Conservation (phyloP, 352 stramenopile genomes). For the Pythium apleroticum region DNA sequence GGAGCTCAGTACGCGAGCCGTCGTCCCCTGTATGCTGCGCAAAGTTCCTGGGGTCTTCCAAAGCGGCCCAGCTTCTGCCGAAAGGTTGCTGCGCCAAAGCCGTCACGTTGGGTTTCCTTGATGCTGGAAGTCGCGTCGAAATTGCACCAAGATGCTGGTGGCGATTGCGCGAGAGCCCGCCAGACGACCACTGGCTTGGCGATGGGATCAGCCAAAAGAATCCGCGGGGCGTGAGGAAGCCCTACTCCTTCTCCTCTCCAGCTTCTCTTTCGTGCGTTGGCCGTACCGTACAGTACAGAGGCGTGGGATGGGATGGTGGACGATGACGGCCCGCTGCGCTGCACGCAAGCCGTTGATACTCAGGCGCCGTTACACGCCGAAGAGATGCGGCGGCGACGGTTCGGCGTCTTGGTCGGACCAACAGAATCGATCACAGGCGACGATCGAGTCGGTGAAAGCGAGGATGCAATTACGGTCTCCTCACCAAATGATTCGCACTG, state of each 20-base stretch:
- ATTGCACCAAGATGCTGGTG: not conserved
- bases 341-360: not conserved
- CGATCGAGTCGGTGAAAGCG: not conserved
- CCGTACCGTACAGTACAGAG: too few species aligned
- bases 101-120: not conserved
- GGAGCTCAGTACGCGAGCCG: not conserved
- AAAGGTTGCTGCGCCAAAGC: not conserved
- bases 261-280: not conserved
- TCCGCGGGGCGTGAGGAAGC: not conserved
- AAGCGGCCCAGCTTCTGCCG: not conserved
- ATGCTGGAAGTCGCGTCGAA: not conserved
- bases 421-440: not conserved
- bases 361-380: not conserved
- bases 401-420: slow-evolving; percentile 2
- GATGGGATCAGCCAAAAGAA: slow-evolving; percentile 1
- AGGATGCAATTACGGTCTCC: not conserved
- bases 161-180: not conserved
- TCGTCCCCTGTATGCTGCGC: not conserved
- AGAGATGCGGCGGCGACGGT: not conserved
- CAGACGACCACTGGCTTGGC: not conserved
- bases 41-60: not conserved
- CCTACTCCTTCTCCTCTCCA: not conserved
- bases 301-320: too few species aligned
- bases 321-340: not conserved
- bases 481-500: not conserved